These are phyloP conservation scores for Sclerotinia trifoliorum DNA, from an alignment of 2,329 filamentous ascomycete species.

Conservation along the genomic window DNA sequence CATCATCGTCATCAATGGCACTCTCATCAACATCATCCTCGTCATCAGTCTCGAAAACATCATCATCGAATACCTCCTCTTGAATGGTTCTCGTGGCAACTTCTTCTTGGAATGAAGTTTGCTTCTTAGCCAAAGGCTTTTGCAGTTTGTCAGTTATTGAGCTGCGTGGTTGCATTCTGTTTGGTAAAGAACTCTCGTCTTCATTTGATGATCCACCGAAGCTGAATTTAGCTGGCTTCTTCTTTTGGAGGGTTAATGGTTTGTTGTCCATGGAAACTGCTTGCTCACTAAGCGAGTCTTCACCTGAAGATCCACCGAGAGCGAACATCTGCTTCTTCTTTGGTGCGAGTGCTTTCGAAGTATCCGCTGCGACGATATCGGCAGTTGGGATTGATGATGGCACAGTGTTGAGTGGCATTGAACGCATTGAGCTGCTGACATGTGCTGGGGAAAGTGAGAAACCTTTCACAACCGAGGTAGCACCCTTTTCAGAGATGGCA, in stretches of 20 bases:
- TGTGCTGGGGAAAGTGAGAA: constrained; percentile 85
- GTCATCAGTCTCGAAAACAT: constrained; percentile 60
- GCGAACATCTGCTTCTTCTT: constrained; percentile 57
- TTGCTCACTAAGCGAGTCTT: constrained; percentile 41
- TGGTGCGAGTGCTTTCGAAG: constrained; percentile 63
- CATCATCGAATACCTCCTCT: constrained; percentile 52
- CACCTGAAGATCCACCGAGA: constrained; percentile 42
- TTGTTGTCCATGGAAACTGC: constrained; percentile 35
- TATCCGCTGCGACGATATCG: constrained; percentile 49
- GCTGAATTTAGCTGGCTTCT: constrained; percentile 64
- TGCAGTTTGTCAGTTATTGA: constrained; percentile 54
- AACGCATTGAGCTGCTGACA: constrained; percentile 66
- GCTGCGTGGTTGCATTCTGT: constrained; percentile 49
- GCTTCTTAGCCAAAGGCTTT: constrained; percentile 60
- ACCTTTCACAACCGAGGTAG: constrained; percentile 73
- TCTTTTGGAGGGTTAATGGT: constrained; percentile 39
- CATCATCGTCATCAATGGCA: constrained; percentile 72
- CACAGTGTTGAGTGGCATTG: constrained; percentile 36
- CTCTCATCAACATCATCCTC: constrained; percentile 76
- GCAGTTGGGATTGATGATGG: constrained; percentile 50
- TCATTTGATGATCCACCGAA: constrained; percentile 82
- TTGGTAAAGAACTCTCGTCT: constrained; percentile 70
- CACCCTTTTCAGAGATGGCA: constrained; percentile 39
- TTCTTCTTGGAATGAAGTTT: constrained; percentile 77
- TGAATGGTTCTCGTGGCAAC: constrained; percentile 66